Evolutionary conservation across 2,329 filamentous ascomycete species (phyloP).

Genomic region (Thielaviopsis cerberus): DNA sequence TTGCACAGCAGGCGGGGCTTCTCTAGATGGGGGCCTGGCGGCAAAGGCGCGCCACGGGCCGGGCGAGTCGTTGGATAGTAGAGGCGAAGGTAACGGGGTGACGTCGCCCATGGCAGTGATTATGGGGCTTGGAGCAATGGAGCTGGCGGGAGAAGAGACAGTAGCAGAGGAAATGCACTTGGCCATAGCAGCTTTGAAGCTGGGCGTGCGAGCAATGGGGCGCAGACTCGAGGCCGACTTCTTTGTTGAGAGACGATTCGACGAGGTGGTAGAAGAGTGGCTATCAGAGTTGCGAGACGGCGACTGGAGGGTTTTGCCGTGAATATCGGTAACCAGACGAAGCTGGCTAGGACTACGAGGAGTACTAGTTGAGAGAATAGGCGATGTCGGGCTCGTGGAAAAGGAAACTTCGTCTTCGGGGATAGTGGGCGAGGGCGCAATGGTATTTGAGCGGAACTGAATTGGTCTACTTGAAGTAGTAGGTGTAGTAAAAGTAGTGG

Average conservation of each 20-base stretch:
- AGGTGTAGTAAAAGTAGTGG: background rate
- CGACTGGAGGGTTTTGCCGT: slow-evolving; percentile 11
- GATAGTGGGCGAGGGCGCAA: slow-evolving; percentile 10
- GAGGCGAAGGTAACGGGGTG: slow-evolving; percentile 60
- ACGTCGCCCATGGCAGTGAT: slow-evolving; percentile 60
- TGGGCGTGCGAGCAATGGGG: slow-evolving; percentile 40
- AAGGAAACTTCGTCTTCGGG: slow-evolving; percentile 9
- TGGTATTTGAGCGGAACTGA: slow-evolving; percentile 12
- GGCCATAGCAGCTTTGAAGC: slow-evolving; percentile 37
- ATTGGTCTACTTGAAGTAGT: slow-evolving; percentile 2
- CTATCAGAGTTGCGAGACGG: slow-evolving; percentile 11
- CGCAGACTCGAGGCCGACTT: slow-evolving; percentile 28
- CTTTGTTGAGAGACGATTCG: slow-evolving; percentile 20
- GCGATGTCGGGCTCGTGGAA: slow-evolving; percentile 12
- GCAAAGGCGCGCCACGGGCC: slow-evolving; percentile 44
- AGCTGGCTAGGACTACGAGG: slow-evolving; percentile 11
- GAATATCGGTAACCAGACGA: slow-evolving; percentile 13
- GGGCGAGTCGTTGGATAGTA: slow-evolving; percentile 45
- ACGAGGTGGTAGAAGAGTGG: slow-evolving; percentile 2
- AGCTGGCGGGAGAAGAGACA: slow-evolving; percentile 37
- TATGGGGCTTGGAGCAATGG: slow-evolving; percentile 52
- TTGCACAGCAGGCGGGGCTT: slow-evolving; percentile 24
- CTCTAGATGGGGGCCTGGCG: slow-evolving; percentile 29
- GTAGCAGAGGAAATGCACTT: slow-evolving; percentile 26
- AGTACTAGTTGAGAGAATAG: slow-evolving; percentile 8